Evolutionary conservation across 2,329 filamentous ascomycete genomes (phyloP), one percentile per base, ranked within the genome.

Genomic region (Phyllosticta paracitricarpa): DNA sequence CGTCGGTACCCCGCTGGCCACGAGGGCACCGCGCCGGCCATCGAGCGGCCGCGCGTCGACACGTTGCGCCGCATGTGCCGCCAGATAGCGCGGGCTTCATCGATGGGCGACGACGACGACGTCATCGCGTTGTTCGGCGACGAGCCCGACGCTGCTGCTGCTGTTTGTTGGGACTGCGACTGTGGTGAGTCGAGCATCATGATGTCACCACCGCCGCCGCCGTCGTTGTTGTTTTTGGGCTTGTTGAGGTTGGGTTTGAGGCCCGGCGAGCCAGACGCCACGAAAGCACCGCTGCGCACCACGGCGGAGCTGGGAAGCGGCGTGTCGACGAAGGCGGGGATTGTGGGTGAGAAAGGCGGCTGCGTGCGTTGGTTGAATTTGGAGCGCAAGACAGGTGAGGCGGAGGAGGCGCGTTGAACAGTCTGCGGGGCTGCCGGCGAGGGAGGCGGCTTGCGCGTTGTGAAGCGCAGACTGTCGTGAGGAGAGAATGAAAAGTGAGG

Each of bases 41-140:
- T 54, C 22, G 52, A 51, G n/a, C 54, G 51, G 12, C 53, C 54
- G 35, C 58, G 58, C 53, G 52, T 61, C 53, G 58, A 61, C 54
- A 61, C 58, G 58, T 61, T 61, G 40, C 60, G 60, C 14, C 60
- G 60, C 60, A 62, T 62, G 51, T 58, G 56, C 10, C 60, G 51
- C 60, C 60, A 62, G 25, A 62, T 62, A 35, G 56, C 56, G 60
- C 60, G 60, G 12, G 60, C 60, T 33, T 62, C 60, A 19, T 62
- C 60, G 6, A 62, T 35, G 51, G 60, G 58, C 17, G 60, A 57
- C 17, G 40, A 48, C 17, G 59, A 61, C 48, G 59, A 51, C 54
- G 59, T 51, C 25, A n/a, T 61, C 2, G 53, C 54, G 52, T 52
- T 56, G 33, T 28, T 54, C 35, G 40, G n/a, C 24, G 52, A 3